A percentile compares a stretch with the other conserved stretches of the same genome.
phyloP scores from a whole-genome alignment of 768 basidiomycete species.

The Tubosaeta sp. region DNA sequence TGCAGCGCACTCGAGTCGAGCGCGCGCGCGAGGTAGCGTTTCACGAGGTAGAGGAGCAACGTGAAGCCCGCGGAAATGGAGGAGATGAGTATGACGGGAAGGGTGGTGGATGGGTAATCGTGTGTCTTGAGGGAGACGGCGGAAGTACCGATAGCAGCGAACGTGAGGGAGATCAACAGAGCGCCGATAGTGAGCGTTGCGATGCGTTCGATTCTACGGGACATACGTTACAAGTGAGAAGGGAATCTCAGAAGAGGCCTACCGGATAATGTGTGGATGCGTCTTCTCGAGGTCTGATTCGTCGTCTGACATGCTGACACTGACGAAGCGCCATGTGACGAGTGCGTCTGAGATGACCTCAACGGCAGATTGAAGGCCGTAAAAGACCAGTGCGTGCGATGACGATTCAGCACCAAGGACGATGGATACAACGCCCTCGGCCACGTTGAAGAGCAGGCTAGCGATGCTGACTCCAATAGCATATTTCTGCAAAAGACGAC shows the following conservation, averaged over 20 bases:
- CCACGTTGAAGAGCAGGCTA: slow-evolving; percentile 37
- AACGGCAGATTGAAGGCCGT: slow-evolving; percentile 45
- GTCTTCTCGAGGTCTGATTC: slow-evolving; percentile 14
- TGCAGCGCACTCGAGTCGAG: slow-evolving; percentile 43
- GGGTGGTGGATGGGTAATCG: slow-evolving; percentile 36
- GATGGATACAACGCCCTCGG: slow-evolving; percentile 42
- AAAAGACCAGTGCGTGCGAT: slow-evolving; percentile 44
- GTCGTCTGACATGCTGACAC: slow-evolving; percentile 31
- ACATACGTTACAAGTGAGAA: background rate
- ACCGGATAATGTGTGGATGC: slow-evolving; percentile 13
- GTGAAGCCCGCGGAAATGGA: slow-evolving; percentile 37
- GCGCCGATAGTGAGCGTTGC: slow-evolving; percentile 34
- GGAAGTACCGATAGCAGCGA: slow-evolving; percentile 36
- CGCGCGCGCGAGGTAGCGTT: slow-evolving; percentile 41
- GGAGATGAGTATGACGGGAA: slow-evolving; percentile 41
- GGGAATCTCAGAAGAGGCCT: background rate
- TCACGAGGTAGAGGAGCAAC: slow-evolving; percentile 40
- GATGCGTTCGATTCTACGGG: slow-evolving; percentile 34
- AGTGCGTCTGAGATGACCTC: slow-evolving; percentile 43
- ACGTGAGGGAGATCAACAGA: slow-evolving; percentile 34
- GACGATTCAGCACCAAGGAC: slow-evolving; percentile 42
- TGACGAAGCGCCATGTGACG: slow-evolving; percentile 43
- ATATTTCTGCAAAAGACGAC: slow-evolving; percentile 25
- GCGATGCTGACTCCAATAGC: slow-evolving; percentile 41
- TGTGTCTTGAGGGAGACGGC: slow-evolving; percentile 33